These are phyloP conservation scores for Angomonas desouzai DNA, from an alignment of 208 protist genomes.

Conservation along the genomic window DNA sequence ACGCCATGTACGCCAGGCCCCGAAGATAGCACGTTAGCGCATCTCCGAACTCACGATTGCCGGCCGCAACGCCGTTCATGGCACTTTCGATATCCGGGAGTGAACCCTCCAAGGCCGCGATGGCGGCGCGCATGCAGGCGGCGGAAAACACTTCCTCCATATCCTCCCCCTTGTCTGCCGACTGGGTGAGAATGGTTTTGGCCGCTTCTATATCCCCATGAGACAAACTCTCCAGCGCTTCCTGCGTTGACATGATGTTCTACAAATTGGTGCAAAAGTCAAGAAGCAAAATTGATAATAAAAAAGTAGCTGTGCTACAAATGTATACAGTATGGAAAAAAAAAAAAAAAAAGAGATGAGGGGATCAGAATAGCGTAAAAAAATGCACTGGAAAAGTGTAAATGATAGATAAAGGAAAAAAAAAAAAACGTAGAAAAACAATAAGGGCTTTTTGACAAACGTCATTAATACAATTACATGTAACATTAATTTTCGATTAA, in stretches of 20 bases:
- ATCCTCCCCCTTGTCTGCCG: slow-evolving; percentile 16
- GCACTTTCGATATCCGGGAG: slow-evolving; percentile 18
- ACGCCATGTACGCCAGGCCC: slow-evolving; percentile 66
- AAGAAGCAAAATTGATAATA: neutral
- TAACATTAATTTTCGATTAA: no score
- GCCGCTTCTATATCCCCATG: slow-evolving; percentile 44
- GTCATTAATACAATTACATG: no score
- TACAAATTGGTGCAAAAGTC: neutral
- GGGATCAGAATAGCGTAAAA: no score
- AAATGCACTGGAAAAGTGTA: no score
- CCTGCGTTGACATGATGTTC: slow-evolving; percentile 7
- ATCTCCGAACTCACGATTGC: slow-evolving; percentile 19
- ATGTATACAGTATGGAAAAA: slow-evolving; percentile 6
- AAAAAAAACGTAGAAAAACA: neutral
- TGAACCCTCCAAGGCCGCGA: slow-evolving; percentile 77
- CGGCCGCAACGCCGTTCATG: slow-evolving; percentile 12
- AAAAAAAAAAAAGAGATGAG: slow-evolving; percentile 7
- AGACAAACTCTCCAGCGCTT: slow-evolving; percentile 53
- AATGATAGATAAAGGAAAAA: neutral
- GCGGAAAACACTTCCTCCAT: slow-evolving; percentile 50
- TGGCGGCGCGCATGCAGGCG: slow-evolving; percentile 65
- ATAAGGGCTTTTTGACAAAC: neutral
- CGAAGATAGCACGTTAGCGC: slow-evolving; percentile 63
- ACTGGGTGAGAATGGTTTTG: slow-evolving; percentile 28
- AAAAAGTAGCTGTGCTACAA: slow-evolving; percentile 9